Conservation (phyloP, 441 rosid species). For the Adansonia gregorii region DNA sequence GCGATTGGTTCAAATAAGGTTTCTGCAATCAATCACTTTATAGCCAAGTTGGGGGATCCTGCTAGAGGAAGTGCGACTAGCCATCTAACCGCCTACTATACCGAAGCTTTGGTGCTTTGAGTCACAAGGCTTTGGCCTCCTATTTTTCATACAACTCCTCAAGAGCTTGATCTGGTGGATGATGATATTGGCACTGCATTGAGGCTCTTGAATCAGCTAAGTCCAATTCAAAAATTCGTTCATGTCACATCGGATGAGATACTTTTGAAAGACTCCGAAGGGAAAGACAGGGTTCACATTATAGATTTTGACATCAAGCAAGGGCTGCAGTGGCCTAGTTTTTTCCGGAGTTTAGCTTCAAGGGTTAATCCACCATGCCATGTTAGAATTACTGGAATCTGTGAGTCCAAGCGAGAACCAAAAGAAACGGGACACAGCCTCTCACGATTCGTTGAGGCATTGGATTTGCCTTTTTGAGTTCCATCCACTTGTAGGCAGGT, state of each 20-base stretch:
- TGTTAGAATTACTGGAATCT: slow-evolving; percentile 82
- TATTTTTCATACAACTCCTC: slow-evolving; percentile 71
- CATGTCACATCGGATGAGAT: slow-evolving; percentile 90
- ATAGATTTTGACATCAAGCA: slow-evolving; percentile 96
- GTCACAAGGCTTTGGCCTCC: slow-evolving; percentile 88
- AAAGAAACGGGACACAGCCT: slow-evolving; percentile 92
- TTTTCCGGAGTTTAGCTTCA: slow-evolving; percentile 87
- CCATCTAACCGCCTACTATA: slow-evolving; percentile 71
- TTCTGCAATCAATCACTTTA: slow-evolving; percentile 59
- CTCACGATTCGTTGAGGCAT: slow-evolving; percentile 72
- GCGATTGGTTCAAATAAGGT: slow-evolving; percentile 75
- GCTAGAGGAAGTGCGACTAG: slow-evolving; percentile 69
- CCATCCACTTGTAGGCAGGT: slow-evolving; percentile 88
- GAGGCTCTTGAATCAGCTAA: slow-evolving; percentile 85
- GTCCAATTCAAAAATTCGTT: slow-evolving; percentile 84
- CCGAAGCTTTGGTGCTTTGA: slow-evolving; percentile 83
- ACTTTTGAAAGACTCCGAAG: slow-evolving; percentile 78
- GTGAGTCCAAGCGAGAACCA: slow-evolving; percentile 86
- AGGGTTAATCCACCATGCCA: slow-evolving; percentile 70
- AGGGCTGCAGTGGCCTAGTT: slow-evolving; percentile 96
- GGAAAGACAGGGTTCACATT: slow-evolving; percentile 86
- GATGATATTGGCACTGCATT: slow-evolving; percentile 73
- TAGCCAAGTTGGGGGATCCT: slow-evolving; percentile 68
- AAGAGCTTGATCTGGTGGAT: slow-evolving; percentile 69
- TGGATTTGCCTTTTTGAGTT: slow-evolving; percentile 83